Percentiles rank a stretch among this genome's conserved stretches.
Evolutionary conservation across 202 grass and related monocot species (phyloP).

Genomic region (Carex arenaria): DNA sequence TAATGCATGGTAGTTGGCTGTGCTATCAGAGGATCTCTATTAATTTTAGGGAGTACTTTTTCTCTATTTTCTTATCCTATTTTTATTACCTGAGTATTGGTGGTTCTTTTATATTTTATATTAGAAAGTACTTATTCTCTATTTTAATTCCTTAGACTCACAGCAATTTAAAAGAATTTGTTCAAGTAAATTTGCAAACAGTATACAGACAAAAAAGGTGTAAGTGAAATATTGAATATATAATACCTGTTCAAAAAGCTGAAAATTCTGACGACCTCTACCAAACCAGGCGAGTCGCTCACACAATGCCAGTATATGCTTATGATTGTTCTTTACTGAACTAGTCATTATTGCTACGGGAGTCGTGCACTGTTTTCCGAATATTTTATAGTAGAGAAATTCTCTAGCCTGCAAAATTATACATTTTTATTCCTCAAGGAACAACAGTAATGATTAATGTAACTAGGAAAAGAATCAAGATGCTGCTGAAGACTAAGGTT

Average conservation of each 20-base stretch:
- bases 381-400: conserved; percentile 92
- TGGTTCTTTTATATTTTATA: background rate
- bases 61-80: background rate
- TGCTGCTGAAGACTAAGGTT: background rate
- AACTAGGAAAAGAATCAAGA: background rate
- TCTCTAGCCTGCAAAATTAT: conserved; percentile 80
- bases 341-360: conserved; percentile 98
- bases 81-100: background rate
- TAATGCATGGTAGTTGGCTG: background rate
- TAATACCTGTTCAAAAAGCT: conserved; percentile 86
- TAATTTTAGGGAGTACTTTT: background rate
- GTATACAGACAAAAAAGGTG: background rate
- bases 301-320: conserved; percentile 70
- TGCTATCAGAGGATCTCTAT: background rate
- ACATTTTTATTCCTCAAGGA: background rate
- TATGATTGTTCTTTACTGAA: conserved; percentile 94
- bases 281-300: conserved; percentile 88
- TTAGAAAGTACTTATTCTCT: too few species aligned
- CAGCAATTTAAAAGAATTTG: background rate
- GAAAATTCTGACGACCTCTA: conserved; percentile 72
- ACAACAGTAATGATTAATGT: background rate
- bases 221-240: background rate
- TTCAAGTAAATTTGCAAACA: background rate
- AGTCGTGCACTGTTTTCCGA: conserved; percentile 77
- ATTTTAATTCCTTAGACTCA: background rate